Base-by-base conservation (phyloP, 1,139 yeast genomes). In the Candida mesenterica region DNA sequence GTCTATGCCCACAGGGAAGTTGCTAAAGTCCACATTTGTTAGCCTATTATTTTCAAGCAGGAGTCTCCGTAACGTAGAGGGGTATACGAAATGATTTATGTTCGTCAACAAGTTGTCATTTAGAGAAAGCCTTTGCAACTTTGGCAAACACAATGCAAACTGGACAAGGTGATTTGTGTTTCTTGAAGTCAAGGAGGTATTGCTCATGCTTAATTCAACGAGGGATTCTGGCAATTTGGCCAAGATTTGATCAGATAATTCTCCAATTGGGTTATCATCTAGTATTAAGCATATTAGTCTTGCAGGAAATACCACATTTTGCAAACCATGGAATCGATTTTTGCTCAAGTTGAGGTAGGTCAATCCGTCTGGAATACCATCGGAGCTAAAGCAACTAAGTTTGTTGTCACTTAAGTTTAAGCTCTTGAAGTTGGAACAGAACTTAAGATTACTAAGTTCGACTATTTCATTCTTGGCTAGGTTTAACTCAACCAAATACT, bases 391-490 rank as follows among this genome's bases (percentile, higher is more conserved):
- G 9, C 31, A 15, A 1, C 25, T 30, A 5, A 54, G 34, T 7
- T 43, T 43, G 33, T 53, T 53, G 5, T 37, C 39, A 18, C 46
- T 42, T 23, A 54, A 33, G 24, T 49, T 45, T 16, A 57, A 38
- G 5, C 31, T 31, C 17, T 31, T 36, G 15, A 55, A 39, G 8
- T 30, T 27, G 5, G 32, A 10, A 1, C 49, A 49, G 34, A 55
- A 55, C 17, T 32, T 22, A 13, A 53, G 40, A 17, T 48, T 32
- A 3, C 30, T 24, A 8, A 54, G 36, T 5, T 42, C 43, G n/a
- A 43, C 37, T 19, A 57, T 49, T 34, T 50, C 57, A 30, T 57
- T 56, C 13, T 43, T 37, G 15, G 48, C 37, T 14, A 57, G 33
- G 24, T 46, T 44, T 15, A 56, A 34, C 2, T 46, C 42, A n/a